Base-by-base conservation (phyloP, 2,329 filamentous ascomycete genomes). In the Aspergillus sp. region DNA sequence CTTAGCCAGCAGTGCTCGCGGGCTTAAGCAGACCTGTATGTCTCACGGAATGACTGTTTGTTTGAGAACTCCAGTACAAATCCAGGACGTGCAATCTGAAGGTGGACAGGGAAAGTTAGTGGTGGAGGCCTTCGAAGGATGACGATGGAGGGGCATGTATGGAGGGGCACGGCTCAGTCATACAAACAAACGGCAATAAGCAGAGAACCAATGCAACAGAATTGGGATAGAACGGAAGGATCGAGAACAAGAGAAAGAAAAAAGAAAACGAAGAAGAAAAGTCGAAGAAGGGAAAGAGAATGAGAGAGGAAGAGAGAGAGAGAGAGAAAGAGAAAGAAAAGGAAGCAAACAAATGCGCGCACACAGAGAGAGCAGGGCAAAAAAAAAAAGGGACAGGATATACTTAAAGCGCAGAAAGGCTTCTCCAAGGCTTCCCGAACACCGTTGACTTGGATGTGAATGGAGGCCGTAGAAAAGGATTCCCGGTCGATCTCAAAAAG, bases 1-100 rank as follows among this genome's bases (percentile, higher is more conserved):
- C 22, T 54, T 58, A 63, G 49, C 60, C 55, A 58, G 58, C 39
- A 61, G 54, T 39, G 53, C 46, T 45, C 22, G 42, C 45, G 52
- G 49, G 29, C 36, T 56, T 59, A 62, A 57, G 59, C 62, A 59
- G 62, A 58, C 58, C 56, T 58, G 14, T 14, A 52, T 51, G 56
- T 61, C 61, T 56, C 56, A 65, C 62, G 53, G 45, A 57, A 58
- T 61, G 54, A 52, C 57, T 3, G 3, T 55, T 58, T 56, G 59
- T 56, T 55, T 55, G 57, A 55, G 54, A 49, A 56, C 56, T 46
- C 55, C 50, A 54, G 50, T 64, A 59, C 56, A 56, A 65, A 14
- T 47, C 57, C 55, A 56, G 52, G 49, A 32, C 55, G 55, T 52
- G 29, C 55, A 47, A 59, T 64, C 63, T 65, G 60, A 54, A 60